A percentile compares a stretch with the other conserved stretches of the same genome.
Conservation (phyloP, 192 early-diverging fungal genomes). For the Linnemannia elongata region DNA sequence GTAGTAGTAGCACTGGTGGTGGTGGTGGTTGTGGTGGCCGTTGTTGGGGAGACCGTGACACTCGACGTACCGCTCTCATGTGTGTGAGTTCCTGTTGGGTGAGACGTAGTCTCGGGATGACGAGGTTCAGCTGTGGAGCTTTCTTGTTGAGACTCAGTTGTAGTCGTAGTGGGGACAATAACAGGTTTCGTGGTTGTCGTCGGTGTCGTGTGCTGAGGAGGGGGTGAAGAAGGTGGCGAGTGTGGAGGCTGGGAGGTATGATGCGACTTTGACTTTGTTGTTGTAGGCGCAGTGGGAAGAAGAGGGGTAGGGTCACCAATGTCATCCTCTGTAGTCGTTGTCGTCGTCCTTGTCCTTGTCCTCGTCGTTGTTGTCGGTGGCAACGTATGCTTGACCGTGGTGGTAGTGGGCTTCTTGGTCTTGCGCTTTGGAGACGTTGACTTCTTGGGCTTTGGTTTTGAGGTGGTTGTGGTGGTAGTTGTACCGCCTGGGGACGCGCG, state of each 20-base stretch:
- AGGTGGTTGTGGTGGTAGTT: background rate
- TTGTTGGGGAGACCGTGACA: background rate
- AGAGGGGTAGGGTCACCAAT: background rate
- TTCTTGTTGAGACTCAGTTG: background rate
- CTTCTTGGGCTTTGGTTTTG: background rate
- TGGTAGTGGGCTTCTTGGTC: background rate
- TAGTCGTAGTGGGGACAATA: background rate
- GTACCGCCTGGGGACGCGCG: background rate
- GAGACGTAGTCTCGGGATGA: background rate
- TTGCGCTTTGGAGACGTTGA: background rate
- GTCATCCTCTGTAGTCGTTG: background rate
- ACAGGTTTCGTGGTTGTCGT: background rate
- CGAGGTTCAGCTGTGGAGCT: background rate
- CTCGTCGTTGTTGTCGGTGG: background rate
- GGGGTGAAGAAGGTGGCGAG: background rate
- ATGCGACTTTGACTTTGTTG: background rate
- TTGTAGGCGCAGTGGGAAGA: background rate
- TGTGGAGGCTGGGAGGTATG: background rate
- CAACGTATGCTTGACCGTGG: background rate
- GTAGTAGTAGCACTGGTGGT: background rate
- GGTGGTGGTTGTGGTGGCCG: background rate
- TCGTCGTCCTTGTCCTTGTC: conserved; percentile 9
- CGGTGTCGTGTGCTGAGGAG: background rate
- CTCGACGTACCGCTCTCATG: background rate
- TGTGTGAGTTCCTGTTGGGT: background rate